These are phyloP conservation scores for Dactylellina sp. DNA, from an alignment of 2,329 filamentous ascomycete species.

Conservation along the genomic window DNA sequence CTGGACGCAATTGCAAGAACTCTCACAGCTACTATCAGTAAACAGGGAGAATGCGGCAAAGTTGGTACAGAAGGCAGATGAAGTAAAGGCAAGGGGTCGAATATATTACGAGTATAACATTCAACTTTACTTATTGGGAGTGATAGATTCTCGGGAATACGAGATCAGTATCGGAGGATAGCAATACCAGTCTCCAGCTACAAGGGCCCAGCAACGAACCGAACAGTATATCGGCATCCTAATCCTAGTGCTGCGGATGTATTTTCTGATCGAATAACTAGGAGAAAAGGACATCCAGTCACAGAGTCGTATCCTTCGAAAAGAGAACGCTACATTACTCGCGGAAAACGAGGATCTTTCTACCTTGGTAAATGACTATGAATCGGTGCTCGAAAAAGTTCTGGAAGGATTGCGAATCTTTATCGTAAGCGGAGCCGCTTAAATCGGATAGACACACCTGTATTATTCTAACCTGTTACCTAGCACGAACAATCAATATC, in stretches of 20 bases:
- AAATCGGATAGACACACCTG: background rate
- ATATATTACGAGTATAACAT: background rate
- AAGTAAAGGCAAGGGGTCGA: slow-evolving; percentile 58
- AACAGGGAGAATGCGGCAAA: slow-evolving; percentile 60
- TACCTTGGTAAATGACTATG: slow-evolving; percentile 59
- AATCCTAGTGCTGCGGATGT: background rate
- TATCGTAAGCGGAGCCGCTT: slow-evolving; percentile 53
- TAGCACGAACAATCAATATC: slow-evolving; percentile 61
- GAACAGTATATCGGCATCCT: slow-evolving; percentile 6
- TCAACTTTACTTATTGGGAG: background rate
- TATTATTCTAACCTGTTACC: background rate
- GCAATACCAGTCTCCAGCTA: background rate
- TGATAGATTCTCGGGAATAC: slow-evolving; percentile 12
- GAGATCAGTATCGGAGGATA: background rate
- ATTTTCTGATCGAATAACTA: background rate
- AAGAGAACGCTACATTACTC: slow-evolving; percentile 59
- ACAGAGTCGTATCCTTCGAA: slow-evolving; percentile 58
- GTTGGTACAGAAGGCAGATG: slow-evolving; percentile 59
- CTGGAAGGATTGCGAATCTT: slow-evolving; percentile 60
- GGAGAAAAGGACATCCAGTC: slow-evolving; percentile 44
- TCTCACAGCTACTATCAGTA: slow-evolving; percentile 59
- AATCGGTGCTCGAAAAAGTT: slow-evolving; percentile 60
- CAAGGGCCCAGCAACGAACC: slow-evolving; percentile 1
- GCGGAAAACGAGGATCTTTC: slow-evolving; percentile 60
- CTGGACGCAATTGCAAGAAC: slow-evolving; percentile 60